A percentile compares a stretch with the other conserved stretches of the same genome.
These are phyloP conservation scores for Trichoderma simmonsii DNA, from an alignment of 2,329 filamentous ascomycete genomes.

Conservation along the genomic window DNA sequence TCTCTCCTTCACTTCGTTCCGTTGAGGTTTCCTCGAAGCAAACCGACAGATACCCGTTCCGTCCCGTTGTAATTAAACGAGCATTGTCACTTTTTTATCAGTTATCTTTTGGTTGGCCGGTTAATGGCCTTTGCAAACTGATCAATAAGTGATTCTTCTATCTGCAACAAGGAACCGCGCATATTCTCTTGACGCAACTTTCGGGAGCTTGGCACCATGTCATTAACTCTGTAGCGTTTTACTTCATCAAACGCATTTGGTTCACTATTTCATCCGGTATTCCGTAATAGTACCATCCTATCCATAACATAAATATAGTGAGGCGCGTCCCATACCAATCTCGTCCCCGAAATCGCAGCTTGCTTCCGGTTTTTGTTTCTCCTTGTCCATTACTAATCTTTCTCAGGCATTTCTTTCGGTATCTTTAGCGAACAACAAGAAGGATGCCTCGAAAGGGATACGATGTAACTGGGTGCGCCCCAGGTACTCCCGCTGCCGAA, in stretches of 20 bases:
- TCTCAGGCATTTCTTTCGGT: neutral
- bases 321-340: neutral
- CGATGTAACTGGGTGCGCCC: neutral
- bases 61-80: neutral
- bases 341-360: neutral
- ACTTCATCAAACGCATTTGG: neutral
- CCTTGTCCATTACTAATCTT: neutral
- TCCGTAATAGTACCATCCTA: neutral
- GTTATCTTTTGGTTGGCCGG: neutral
- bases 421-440: neutral
- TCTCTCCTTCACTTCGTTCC: neutral
- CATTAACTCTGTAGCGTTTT: neutral
- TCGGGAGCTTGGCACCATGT: neutral
- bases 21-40: neutral
- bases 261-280: neutral
- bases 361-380: neutral
- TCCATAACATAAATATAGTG: neutral
- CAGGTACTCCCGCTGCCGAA: conserved; percentile 4
- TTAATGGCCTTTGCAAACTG: neutral
- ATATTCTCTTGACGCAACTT: neutral
- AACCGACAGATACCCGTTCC: neutral
- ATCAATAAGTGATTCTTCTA: neutral
- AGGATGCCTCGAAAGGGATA: conserved; percentile 15
- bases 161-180: neutral
- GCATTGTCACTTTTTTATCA: neutral